A percentile compares a stretch with the other conserved stretches of the same genome.
Conservation (phyloP, 192 early-diverging fungal genomes). For the Pilobolus umbonatus region DNA sequence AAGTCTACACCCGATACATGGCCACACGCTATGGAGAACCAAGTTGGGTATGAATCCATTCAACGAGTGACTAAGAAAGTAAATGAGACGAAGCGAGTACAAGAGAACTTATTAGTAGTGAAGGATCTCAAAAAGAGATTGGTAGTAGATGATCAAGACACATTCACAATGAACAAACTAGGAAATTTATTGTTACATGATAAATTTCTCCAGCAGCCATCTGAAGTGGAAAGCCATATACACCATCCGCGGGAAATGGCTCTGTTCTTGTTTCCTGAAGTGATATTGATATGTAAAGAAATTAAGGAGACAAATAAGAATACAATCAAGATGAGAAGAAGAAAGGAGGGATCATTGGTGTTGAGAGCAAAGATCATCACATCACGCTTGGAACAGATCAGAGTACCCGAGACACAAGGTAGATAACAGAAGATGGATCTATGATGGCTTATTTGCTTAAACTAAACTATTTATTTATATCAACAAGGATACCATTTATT, state of each 20-base stretch:
- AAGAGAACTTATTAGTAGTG: constrained; percentile 81
- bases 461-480: background rate
- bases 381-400: constrained; percentile 7
- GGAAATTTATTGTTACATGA: constrained; percentile 83
- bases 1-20: constrained; percentile 57
- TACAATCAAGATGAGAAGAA: constrained; percentile 49
- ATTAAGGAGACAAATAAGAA: constrained; percentile 40
- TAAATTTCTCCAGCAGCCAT: constrained; percentile 68
- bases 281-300: constrained; percentile 94
- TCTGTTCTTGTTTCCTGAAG: constrained; percentile 90
- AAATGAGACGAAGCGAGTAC: constrained; percentile 85
- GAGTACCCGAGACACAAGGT: background rate
- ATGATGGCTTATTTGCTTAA: background rate
- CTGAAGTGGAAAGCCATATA: constrained; percentile 67
- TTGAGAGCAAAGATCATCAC: constrained; percentile 14
- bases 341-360: constrained; percentile 41
- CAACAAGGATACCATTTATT: constrained; percentile 41
- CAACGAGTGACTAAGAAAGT: constrained; percentile 84
- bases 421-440: background rate
- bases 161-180: constrained; percentile 64
- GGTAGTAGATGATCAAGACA: constrained; percentile 67
- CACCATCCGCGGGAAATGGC: constrained; percentile 74
- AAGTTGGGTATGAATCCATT: constrained; percentile 69
- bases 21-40: constrained; percentile 53
- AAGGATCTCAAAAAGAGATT: constrained; percentile 78